Base-by-base conservation (phyloP, 1,284 basidiomycete genomes). In the Gomphus bonarii region DNA sequence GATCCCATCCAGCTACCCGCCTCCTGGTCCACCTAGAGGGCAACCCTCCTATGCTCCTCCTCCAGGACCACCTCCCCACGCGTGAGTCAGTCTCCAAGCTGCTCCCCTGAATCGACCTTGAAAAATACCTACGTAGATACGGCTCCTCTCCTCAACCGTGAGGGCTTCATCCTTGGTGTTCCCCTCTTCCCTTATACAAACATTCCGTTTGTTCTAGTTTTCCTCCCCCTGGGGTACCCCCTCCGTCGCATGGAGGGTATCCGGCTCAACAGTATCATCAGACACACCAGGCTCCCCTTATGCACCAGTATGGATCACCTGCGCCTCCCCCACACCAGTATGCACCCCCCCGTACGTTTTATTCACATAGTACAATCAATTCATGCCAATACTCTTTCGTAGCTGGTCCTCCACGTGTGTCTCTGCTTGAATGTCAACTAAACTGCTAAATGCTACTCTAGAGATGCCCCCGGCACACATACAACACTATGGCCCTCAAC, bases 401-500 rank as follows among this genome's bases (percentile, higher is more conserved):
- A 73, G 72, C 65, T 53, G 72, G 67, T 10, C 69, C 73, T 0
- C 73, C 75, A n/a, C 72, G 72, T 7, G 74, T 70, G 16, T 18
- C n/a, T 38, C 18, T 38, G 25, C 28, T n/a, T 53, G n/a, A 36
- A 50, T 46, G 4, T 14, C n/a, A 38, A 46, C 12, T 22, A 18
- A 33, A 35, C 7, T 43, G 25, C 50, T 42, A 3, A 43, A 25
- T 25, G n/a, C 14, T 28, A 28, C 7, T 22, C 30, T 25, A 60
- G 61, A 61, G 8, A 73, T 73, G 62, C 85, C 87, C 3, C 88
- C 88, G 1, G 67, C 72, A 7, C 73, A 77, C 42, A 71, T 78
- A 44, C 90, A 92, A 66, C 69, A 77, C 62, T 91, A 87, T 63
- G 85, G 86, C 0, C 82, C 84, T 10, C 78, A 79, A 57, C 73